Evolutionary conservation across 2,329 filamentous ascomycete species (phyloP), one percentile per base, ranked within the genome.

Genomic region (Hirsutella rhossiliensis): DNA sequence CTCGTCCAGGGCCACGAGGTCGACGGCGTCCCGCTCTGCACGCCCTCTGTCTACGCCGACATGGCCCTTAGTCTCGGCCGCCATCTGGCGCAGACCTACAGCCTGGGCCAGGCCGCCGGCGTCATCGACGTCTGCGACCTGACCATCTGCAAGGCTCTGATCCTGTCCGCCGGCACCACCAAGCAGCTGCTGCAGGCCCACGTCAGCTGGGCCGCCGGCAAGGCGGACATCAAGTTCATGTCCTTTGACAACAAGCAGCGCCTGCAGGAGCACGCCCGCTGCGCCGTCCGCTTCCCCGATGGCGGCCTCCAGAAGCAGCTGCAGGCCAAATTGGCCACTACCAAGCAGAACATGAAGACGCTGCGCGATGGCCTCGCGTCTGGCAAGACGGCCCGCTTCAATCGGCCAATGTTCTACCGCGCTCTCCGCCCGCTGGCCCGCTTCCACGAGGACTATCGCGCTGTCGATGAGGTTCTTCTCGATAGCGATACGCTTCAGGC

Each of bases 121-220:
- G 32, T 11, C 32, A 34, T 34, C 32, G 32, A 34, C 13, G 32
- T 34, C 13, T 11, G 12, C 32, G 32, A 34, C 32, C 13, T 34
- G 32, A n/a, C 17, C 32, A 34, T 71, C 13, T 29, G 40, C n/a
- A 48, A 50, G 36, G 40, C 48, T 15, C 32, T 50, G 20, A 44
- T 50, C 11, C 40, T 45, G 23, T 43, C 41, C 18, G 32, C 36
- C 0, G 42, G 36, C 12, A 28, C 28, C 15, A 27, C 30, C 27
- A 11, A 32, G 7, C 42, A 46, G 38, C 37, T 36, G 12, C 41
- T 48, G 6, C 40, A 44, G 32, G 39, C 38, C 17, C 43, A 44
- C 13, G 30, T 44, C 13, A 34, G 41, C 23, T 44, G 44, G 46
- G n/a, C 36, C 12, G 29, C 38, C 7, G 17, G 39, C 11, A 40